Evolutionary conservation across 441 rosid species (phyloP), one percentile per base, ranked within the genome.

Genomic region (Arabidopsis lyrata): DNA sequence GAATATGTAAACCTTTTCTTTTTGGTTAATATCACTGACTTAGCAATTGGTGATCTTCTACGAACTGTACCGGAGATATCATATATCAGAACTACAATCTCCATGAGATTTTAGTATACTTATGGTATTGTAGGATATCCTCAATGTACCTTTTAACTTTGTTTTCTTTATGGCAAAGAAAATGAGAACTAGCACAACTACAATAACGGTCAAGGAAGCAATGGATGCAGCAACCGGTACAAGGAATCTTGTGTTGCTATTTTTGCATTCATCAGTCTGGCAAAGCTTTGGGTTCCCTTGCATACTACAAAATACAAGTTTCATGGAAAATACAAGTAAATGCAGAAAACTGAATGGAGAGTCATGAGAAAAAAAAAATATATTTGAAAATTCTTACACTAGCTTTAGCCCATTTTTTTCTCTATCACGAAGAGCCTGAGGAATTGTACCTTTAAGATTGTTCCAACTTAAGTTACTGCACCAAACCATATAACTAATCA

Each of bases 201-300:
- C 20, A 36, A 71, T 14, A 5, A 60, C 0, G 12, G 50, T 1
- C 1, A 61, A 15, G 5, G 55, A n/a, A 42, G 62, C 68, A 36
- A 29, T 1, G 4, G 75, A 38, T n/a, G 68, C 75, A 35, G 39
- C 61, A 48, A 52, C 15, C 0, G 75, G 61, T 48, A 50, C 31
- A 36, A 71, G 7, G 3, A 71, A 7, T 3, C 3, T 71, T 15
- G 24, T 60, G 7, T 36, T 60, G 13, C 24, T 57, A 14, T 6
- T 31, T 36, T 53, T 53, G 58, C 75, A 70, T 60, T 22, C 24
- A 47, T 6, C 48, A 27, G 12, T 22, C 2, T 2, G 11, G 24
- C 60, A 49, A 13, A 71, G 62, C 22, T 36, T 16, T 22, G 68
- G 50, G 15, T 70, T 55, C 12, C 9, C 52, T 15, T 32, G 42